phyloP scores from a whole-genome alignment of 176 grass and related monocot genomes.

The Oryza glaberrima region DNA sequence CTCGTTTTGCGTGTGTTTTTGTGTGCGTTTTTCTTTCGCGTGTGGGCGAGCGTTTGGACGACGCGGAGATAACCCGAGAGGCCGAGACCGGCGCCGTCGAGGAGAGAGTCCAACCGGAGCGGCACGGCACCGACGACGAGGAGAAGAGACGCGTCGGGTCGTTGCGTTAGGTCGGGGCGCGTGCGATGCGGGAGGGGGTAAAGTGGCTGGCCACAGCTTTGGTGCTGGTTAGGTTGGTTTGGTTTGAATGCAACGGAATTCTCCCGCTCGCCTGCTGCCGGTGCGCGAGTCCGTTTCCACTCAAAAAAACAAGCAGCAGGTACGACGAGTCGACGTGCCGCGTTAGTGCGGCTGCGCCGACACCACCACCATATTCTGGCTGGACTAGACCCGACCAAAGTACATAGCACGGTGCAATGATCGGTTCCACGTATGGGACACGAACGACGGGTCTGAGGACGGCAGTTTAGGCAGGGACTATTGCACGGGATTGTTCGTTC shows the following conservation, averaged over 20 bases:
- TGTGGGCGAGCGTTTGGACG: neutral
- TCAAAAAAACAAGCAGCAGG: neutral
- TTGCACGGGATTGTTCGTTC: no score
- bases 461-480: no score
- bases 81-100: no score
- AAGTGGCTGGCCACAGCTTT: neutral
- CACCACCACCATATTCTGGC: no score
- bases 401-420: no score
- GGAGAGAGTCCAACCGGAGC: no score
- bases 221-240: neutral
- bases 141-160: neutral
- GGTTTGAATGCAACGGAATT: constrained; percentile 12
- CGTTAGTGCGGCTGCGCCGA: neutral
- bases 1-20: neutral
- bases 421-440: no score
- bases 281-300: neutral
- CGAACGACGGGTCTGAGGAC: no score
- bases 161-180: neutral
- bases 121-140: neutral
- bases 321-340: neutral
- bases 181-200: neutral
- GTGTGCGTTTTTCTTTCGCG: neutral
- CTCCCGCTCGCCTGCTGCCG: neutral
- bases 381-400: no score
- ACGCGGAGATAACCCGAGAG: no score